Base-by-base conservation (phyloP, 768 basidiomycete species). In the Pulveroboletus sp. region DNA sequence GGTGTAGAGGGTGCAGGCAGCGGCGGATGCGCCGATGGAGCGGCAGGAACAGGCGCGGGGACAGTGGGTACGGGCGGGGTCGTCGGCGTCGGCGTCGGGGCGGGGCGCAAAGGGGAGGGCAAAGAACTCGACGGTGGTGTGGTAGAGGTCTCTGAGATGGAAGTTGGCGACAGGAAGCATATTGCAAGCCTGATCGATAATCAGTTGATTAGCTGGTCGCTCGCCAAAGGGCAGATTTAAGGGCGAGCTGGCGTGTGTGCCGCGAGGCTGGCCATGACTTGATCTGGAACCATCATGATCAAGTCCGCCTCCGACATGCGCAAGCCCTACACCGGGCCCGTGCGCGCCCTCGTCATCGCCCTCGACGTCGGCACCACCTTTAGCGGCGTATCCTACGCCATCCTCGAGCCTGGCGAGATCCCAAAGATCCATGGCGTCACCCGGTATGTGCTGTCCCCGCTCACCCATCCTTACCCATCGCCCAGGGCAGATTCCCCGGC, bases 291-390 rank as follows among this genome's bases (percentile, higher is more conserved):
- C 61, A 50, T 51, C 61, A 77, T 80, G 76, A 60, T 50, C 49
- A 79, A 81, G 66, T 70, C 77, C 36, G 66, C 75, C n/a, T 70
- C 76, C 13, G 81, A 82, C 63, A 81, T 80, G 59, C 78, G 88
- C 47, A 88, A 86, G 67, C 88, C 87, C 20, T 89, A 87, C 65
- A 74, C 68, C 7, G 88, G 88, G 39, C 59, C 74, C 12, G 69
- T 71, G 16, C 77, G 86, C 56, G 78, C 84, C 49, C 77, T 90
- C 45, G 86, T 85, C 53, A 76, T 90, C 57, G 87, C 88, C 6
- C 79, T 90, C 65, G 88, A 90, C 59, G 79, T 90, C 54, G 88
- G 88, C 21, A 90, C 87, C 1, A 90, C 88, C 0, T 90, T 90
- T 60, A 86, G 84, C 58, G 88, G 88, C 14, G 88, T 85, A 2